A percentile compares a stretch with the other conserved stretches of the same genome.
These are phyloP conservation scores for Plasmodium sp. DNA, from an alignment of 169 alveolate species.

Conservation along the genomic window DNA sequence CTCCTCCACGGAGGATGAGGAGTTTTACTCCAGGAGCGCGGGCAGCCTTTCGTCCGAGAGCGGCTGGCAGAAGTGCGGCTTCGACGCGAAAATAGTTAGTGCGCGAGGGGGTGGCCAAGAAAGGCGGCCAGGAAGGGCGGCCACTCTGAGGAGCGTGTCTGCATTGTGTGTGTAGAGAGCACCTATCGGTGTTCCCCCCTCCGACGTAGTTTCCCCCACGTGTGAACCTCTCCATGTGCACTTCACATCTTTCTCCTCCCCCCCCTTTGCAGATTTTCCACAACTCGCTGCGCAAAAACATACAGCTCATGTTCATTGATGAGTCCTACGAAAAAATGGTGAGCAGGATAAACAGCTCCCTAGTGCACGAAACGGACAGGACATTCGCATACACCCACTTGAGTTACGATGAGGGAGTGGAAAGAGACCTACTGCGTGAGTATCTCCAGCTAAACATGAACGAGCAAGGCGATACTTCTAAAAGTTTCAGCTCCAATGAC, in stretches of 20 bases:
- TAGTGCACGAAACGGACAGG: conserved; percentile 45
- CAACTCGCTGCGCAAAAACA: conserved; percentile 34
- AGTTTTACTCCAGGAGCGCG: conserved; percentile 4
- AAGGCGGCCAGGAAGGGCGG: not conserved
- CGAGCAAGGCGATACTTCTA: not conserved
- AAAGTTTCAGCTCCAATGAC: conserved; percentile 1
- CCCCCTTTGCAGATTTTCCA: conserved; percentile 42
- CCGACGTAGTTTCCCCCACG: not conserved
- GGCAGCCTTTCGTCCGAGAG: conserved; percentile 35
- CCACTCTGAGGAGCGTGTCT: not conserved
- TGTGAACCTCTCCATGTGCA: not conserved
- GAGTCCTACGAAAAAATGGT: conserved; percentile 35
- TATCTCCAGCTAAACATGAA: not conserved
- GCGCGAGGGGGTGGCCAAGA: not conserved
- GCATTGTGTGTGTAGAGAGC: not conserved
- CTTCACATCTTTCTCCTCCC: not conserved
- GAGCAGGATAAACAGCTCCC: conserved; percentile 15
- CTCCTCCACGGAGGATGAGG: conserved; percentile 55
- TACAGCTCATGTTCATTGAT: conserved; percentile 53
- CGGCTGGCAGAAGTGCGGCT: conserved; percentile 75
- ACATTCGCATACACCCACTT: conserved; percentile 16
- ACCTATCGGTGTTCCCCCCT: not conserved
- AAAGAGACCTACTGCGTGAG: not conserved
- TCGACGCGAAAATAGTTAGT: conserved; percentile 68
- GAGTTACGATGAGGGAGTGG: conserved; percentile 42